phyloP scores from a whole-genome alignment of 768 basidiomycete species.

The Suillus brevipes region DNA sequence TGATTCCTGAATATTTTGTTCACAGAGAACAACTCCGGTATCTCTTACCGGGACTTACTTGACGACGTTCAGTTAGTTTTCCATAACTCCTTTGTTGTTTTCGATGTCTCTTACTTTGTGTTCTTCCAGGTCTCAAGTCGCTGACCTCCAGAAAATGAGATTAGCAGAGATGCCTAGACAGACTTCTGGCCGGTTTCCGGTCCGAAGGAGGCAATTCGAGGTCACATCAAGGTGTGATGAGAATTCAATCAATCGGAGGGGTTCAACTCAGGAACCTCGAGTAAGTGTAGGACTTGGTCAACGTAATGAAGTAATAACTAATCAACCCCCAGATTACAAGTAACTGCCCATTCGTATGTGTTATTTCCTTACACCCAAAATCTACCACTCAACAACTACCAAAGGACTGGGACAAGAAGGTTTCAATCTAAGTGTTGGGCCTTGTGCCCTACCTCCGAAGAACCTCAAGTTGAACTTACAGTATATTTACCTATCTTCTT shows the following conservation, averaged over 20 bases:
- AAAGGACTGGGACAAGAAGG: not conserved
- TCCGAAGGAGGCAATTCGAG: not conserved
- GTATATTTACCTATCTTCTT: not conserved
- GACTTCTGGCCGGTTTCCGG: not conserved
- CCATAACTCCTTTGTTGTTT: not conserved
- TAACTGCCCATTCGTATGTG: not conserved
- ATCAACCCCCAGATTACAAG: not conserved
- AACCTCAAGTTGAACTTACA: not conserved
- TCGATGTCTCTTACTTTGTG: not conserved
- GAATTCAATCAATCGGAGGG: too few relatives aligned
- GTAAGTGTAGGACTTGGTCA: not conserved
- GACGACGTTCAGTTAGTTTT: not conserved
- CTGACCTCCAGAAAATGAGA: not conserved
- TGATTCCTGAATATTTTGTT: not conserved
- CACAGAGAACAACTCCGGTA: not conserved
- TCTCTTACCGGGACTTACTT: not conserved
- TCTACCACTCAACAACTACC: not conserved
- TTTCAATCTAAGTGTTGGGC: not conserved
- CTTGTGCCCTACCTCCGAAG: not conserved
- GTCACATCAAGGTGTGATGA: not conserved
- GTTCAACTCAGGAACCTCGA: constrained; percentile 1
- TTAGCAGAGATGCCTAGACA: not conserved
- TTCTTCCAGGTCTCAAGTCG: not conserved
- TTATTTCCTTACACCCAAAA: not conserved
- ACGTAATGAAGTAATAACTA: not conserved